These are phyloP conservation scores for Ramaria sp. DNA, from an alignment of 768 basidiomycete genomes.

Conservation along the genomic window DNA sequence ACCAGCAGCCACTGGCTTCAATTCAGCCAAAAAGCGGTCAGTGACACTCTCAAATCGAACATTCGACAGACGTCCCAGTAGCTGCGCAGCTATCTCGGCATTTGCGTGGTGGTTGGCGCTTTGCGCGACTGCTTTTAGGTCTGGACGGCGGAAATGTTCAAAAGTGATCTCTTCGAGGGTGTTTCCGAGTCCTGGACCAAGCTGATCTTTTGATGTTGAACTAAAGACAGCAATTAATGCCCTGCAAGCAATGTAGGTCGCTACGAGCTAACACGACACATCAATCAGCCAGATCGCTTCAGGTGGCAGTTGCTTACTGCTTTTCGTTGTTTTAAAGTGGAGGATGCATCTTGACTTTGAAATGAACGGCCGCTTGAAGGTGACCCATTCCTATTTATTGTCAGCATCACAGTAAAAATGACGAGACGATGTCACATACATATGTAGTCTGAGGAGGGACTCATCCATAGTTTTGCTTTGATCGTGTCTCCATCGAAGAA, in stretches of 20 bases:
- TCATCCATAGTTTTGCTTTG: constrained; percentile 50
- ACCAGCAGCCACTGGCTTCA: constrained; percentile 61
- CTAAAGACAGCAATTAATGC: constrained; percentile 71
- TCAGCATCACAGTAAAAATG: background rate
- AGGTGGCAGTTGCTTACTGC: constrained; percentile 21
- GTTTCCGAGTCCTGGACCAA: constrained; percentile 70
- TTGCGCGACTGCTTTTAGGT: constrained; percentile 50
- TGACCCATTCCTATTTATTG: background rate
- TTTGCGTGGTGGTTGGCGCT: constrained; percentile 73
- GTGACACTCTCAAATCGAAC: constrained; percentile 90
- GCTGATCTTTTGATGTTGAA: constrained; percentile 59
- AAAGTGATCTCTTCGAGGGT: constrained; percentile 83
- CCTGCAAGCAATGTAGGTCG: constrained; percentile 85
- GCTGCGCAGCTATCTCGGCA: constrained; percentile 69
- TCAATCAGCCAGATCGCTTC: background rate
- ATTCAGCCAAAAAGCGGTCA: constrained; percentile 76
- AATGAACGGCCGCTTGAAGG: constrained; percentile 4
- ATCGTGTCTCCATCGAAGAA: constrained; percentile 77
- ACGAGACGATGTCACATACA: constrained; percentile 7
- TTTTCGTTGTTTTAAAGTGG: constrained; percentile 56
- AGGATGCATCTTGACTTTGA: constrained; percentile 30
- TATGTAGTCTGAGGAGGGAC: constrained; percentile 42
- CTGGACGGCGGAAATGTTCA: constrained; percentile 68
- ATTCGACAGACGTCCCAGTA: constrained; percentile 77
- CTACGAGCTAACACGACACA: constrained; percentile 36